Conservation (phyloP, 1,139 yeast species). For the Yamadazyma epiphylla region DNA sequence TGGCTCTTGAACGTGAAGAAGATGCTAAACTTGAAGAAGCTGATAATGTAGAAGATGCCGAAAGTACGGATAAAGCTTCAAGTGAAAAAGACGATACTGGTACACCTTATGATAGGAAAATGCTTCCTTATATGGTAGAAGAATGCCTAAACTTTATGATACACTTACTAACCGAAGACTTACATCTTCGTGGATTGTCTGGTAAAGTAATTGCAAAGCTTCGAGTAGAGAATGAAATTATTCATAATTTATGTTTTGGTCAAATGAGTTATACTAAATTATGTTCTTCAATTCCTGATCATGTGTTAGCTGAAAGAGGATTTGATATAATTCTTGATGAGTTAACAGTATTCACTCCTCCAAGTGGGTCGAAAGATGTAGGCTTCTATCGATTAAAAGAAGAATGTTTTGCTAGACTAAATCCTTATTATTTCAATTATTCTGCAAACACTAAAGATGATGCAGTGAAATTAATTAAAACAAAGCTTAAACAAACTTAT, state of each 20-base stretch:
- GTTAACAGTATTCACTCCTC: conserved; percentile 60
- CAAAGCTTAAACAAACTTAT: conserved; percentile 36
- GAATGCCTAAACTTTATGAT: conserved; percentile 74
- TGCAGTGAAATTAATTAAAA: conserved; percentile 56
- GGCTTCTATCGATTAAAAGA: conserved; percentile 71
- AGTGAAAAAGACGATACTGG: conserved; percentile 2
- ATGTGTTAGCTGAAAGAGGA: conserved; percentile 62
- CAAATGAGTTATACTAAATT: conserved; percentile 71
- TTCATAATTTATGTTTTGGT: conserved; percentile 76
- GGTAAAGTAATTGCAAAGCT: conserved; percentile 50
- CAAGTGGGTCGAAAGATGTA: conserved; percentile 58
- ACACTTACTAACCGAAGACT: conserved; percentile 64
- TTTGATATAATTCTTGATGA: conserved; percentile 67
- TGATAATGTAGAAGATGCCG: no score
- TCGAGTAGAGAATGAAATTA: conserved; percentile 63
- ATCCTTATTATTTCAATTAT: conserved; percentile 81
- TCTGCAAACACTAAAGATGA: conserved; percentile 77
- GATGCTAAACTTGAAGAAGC: no score
- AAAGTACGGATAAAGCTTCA: background rate
- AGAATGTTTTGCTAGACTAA: conserved; percentile 50
- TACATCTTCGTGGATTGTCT: conserved; percentile 49
- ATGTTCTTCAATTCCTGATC: conserved; percentile 70
- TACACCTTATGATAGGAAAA: conserved; percentile 37
- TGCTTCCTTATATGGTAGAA: conserved; percentile 63
- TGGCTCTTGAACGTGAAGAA: background rate